phyloP scores from a whole-genome alignment of 306 rosid species.

The Oxytropis ochrocephala region DNA sequence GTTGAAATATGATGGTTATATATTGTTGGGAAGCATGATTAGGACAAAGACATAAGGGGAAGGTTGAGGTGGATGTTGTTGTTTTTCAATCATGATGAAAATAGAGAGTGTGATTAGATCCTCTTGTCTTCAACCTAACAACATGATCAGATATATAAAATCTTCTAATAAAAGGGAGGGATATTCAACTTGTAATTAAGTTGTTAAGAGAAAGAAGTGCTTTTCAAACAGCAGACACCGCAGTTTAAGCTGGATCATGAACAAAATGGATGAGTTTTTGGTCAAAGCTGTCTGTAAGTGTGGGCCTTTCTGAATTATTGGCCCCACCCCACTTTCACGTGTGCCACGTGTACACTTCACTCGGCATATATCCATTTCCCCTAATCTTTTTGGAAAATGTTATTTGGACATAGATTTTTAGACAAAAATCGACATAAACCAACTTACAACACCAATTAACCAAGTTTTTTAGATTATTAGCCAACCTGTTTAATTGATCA shows the following conservation, averaged over 20 bases:
- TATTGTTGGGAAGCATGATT: slow-evolving; percentile 18
- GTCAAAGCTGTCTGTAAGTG: slow-evolving; percentile 38
- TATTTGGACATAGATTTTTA: too few relatives aligned
- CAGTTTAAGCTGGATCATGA: not conserved
- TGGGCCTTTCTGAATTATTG: slow-evolving; percentile 50
- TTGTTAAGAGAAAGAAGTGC: not conserved
- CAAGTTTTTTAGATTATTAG: too few relatives aligned
- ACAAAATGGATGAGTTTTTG: slow-evolving; percentile 19
- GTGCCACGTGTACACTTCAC: slow-evolving; percentile 44
- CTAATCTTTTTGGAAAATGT: too few relatives aligned
- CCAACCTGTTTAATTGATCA: too few relatives aligned
- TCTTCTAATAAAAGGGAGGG: not conserved
- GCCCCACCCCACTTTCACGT: slow-evolving; percentile 43
- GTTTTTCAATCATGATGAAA: slow-evolving; percentile 15
- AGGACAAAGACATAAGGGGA: slow-evolving; percentile 13
- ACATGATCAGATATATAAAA: slow-evolving; percentile 3
- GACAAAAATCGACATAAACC: too few relatives aligned
- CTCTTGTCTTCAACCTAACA: slow-evolving; percentile 60
- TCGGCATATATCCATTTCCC: slow-evolving; percentile 25
- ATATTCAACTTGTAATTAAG: slow-evolving; percentile 5
- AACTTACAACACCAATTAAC: too few relatives aligned
- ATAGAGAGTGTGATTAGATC: slow-evolving; percentile 19
- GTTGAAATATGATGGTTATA: not conserved
- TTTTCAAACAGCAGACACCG: slow-evolving; percentile 14
- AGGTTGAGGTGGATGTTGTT: slow-evolving; percentile 18